Evolutionary conservation across 345 rosid genomes (phyloP), one percentile per base, ranked within the genome.

Genomic region (Populus euphratica): DNA sequence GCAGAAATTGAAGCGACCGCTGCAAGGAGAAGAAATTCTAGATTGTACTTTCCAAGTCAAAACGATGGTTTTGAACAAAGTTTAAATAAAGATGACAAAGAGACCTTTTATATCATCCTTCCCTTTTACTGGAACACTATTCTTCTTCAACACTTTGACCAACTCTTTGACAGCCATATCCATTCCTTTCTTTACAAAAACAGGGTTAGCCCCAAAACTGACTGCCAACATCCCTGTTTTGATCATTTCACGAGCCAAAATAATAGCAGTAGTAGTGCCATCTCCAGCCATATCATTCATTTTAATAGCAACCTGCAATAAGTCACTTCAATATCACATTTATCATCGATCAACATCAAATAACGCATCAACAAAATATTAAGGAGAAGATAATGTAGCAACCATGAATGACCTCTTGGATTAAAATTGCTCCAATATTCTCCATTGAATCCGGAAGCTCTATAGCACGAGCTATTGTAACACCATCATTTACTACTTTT

Each of bases 1-100:
- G 97, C 87, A 89, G 99, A 91, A 74, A 95, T 85, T 47, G 96
- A 85, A 20, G 99, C 99, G 83, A 95, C 93, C 3, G 97, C 99
- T 91, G 90, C 86, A 76, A 71, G 25, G 25, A 7, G 13, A 36
- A 14, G 3, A 23, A 12, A 18, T 59, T 50, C 67, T 41, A 50
- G 44, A 18, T 23, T 36, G 17, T 52, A 18, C n/a, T 72, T 62
- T 62, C 41, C 39, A 41, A 64, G 71, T 62, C 44, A 76, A 66
- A 10, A 17, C 23, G 25, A 44, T 2, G 23, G 13, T 41, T 50
- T 31, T 25, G 7, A 35, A 78, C 18, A 69, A 79, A 31, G 64
- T 6, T 17, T 17, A 27, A 82, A 31, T 20, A 76, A 18, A 33
- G 61, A 25, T 23, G 33, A 74, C 72, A 21, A 25, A 66, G 13